These are phyloP conservation scores for Thielaviopsis populi DNA, from an alignment of 2,329 filamentous ascomycete species.

Conservation along the genomic window DNA sequence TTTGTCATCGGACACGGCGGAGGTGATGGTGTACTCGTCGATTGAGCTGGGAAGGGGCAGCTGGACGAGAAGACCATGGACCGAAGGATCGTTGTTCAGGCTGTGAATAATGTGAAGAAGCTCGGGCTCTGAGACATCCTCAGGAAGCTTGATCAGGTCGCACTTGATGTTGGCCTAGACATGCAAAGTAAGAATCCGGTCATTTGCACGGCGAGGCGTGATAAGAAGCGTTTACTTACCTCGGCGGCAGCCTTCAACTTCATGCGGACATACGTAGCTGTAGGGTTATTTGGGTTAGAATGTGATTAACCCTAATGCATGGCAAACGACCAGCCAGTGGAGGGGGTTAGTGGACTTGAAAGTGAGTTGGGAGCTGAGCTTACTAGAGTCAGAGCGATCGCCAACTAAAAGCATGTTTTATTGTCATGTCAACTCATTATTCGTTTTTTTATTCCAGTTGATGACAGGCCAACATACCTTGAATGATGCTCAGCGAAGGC, in stretches of 20 bases:
- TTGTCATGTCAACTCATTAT: constrained; percentile 15
- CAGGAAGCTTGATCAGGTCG: constrained; percentile 69
- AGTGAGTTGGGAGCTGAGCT: constrained; percentile 21
- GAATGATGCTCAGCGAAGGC: constrained; percentile 84
- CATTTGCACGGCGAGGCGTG: neutral
- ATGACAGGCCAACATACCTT: constrained; percentile 37
- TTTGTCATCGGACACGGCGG: constrained; percentile 80
- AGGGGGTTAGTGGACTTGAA: constrained; percentile 2
- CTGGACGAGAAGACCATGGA: constrained; percentile 91
- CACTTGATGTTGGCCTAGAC: constrained; percentile 76
- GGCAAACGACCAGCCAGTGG: neutral
- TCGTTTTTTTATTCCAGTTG: no score
- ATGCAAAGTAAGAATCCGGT: neutral
- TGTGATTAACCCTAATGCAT: constrained; percentile 3
- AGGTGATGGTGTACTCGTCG: constrained; percentile 80
- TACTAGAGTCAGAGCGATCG: constrained; percentile 83
- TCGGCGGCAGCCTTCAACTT: constrained; percentile 94
- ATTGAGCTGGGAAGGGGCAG: constrained; percentile 79
- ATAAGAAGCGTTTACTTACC: constrained; percentile 33
- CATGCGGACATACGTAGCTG: constrained; percentile 98
- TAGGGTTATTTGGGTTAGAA: constrained; percentile 22
- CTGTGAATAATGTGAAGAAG: constrained; percentile 66
- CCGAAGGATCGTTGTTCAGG: constrained; percentile 71
- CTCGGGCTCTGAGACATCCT: constrained; percentile 68
- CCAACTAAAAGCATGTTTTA: constrained; percentile 45